Evolutionary conservation across 1,139 yeast genomes (phyloP).

Genomic region (Yamadazyma dendronema): DNA sequence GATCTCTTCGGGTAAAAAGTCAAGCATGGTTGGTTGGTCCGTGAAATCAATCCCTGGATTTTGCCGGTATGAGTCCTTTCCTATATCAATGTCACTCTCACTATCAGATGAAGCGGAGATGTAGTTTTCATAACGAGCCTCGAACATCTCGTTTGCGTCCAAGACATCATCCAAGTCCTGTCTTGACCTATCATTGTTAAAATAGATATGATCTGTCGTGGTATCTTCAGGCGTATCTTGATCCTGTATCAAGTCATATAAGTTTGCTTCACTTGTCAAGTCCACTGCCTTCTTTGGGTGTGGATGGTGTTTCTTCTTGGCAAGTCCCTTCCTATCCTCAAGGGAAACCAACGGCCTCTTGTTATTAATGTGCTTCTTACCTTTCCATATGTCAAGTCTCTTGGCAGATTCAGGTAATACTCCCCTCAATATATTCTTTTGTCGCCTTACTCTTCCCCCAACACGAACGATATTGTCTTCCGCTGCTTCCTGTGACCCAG

Average conservation of each 20-base stretch:
- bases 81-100: constrained; percentile 7
- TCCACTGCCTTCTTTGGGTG: neutral
- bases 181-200: neutral
- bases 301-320: constrained; percentile 24
- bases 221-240: constrained; percentile 1
- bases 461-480: constrained; percentile 21
- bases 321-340: constrained; percentile 36
- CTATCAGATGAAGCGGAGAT: constrained; percentile 10
- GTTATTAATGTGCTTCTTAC: constrained; percentile 5
- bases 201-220: constrained; percentile 1
- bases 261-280: constrained; percentile 11
- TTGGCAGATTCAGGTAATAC: constrained; percentile 42
- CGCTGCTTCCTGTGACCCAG: no score
- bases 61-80: no score
- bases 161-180: constrained; percentile 3
- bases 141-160: constrained; percentile 11
- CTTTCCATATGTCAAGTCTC: constrained; percentile 27
- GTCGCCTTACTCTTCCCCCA: constrained; percentile 32
- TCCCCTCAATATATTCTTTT: constrained; percentile 31
- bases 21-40: no score
- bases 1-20: no score
- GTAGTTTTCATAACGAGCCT: constrained; percentile 11
- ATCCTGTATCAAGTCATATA: constrained; percentile 12
- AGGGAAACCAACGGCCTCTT: constrained; percentile 5
- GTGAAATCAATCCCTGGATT: no score